phyloP scores from a whole-genome alignment of 257 asterid species.

The Gardenia jasminoides region DNA sequence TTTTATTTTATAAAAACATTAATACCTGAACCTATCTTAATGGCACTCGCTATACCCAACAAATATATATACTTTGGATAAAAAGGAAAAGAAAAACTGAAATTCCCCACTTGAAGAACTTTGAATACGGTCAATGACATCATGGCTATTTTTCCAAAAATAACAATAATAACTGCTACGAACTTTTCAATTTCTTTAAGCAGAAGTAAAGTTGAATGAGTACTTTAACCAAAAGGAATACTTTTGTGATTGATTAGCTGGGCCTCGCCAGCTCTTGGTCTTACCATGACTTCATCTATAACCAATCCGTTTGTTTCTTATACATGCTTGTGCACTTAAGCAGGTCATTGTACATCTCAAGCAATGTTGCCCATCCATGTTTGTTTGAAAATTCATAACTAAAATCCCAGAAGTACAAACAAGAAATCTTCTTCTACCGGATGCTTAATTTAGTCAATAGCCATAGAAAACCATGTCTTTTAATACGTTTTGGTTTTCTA shows the following conservation, averaged over 20 bases:
- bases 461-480: too few species aligned
- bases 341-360: neutral
- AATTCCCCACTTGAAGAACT: neutral
- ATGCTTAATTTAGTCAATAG: too few species aligned
- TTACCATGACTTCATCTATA: neutral
- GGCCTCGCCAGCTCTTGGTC: neutral
- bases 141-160: neutral
- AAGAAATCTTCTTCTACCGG: neutral
- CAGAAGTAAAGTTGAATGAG: conserved; percentile 8
- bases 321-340: neutral
- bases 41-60: too few species aligned
- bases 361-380: neutral
- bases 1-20: too few species aligned
- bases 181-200: conserved; percentile 7
- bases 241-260: neutral
- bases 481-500: too few species aligned
- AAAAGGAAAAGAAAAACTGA: too few species aligned
- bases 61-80: too few species aligned
- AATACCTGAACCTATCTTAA: too few species aligned
- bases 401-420: neutral
- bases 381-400: neutral
- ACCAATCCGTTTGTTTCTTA: too few species aligned
- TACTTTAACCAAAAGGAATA: neutral
- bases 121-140: neutral
- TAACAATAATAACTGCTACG: neutral